Conservation (phyloP, 83 land plant species). For the Picea abies region DNA sequence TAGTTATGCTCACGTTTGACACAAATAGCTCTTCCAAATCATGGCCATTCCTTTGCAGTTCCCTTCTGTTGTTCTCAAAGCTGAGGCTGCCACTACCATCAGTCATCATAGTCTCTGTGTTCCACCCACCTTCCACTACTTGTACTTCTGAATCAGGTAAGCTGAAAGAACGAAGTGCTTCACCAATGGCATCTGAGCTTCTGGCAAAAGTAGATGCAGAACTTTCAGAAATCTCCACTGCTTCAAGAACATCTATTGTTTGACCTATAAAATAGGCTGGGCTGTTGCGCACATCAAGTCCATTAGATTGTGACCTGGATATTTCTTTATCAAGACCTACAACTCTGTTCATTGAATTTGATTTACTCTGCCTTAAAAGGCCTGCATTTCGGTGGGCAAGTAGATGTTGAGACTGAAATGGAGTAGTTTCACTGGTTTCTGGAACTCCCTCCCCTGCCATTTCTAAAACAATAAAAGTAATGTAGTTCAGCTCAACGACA, state of each 20-base stretch:
- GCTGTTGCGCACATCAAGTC: not conserved
- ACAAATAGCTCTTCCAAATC: not conserved
- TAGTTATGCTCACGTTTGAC: not conserved
- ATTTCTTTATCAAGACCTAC: constrained; percentile 1
- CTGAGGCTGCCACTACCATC: not conserved
- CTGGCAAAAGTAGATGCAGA: not conserved
- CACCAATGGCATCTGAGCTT: constrained; percentile 6
- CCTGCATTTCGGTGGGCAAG: not conserved
- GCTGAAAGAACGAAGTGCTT: not conserved
- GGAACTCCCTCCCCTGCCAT: constrained; percentile 5
- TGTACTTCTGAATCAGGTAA: constrained; percentile 11
- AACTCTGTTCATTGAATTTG: not conserved
- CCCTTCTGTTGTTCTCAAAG: not conserved
- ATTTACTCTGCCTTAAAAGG: not conserved
- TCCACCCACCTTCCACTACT: not conserved
- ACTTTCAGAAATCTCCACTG: not conserved
- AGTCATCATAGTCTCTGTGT: not conserved
- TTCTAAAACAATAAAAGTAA: not conserved
- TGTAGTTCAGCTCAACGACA: not conserved
- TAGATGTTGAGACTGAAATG: not conserved
- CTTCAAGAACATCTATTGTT: not conserved
- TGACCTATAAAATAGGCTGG: not conserved
- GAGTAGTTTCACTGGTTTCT: not conserved
- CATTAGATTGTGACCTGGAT: not conserved
- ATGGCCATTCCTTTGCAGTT: not conserved